Conservation (phyloP, 495 filamentous ascomycete species). For the Aeminium ludgeri region DNA sequence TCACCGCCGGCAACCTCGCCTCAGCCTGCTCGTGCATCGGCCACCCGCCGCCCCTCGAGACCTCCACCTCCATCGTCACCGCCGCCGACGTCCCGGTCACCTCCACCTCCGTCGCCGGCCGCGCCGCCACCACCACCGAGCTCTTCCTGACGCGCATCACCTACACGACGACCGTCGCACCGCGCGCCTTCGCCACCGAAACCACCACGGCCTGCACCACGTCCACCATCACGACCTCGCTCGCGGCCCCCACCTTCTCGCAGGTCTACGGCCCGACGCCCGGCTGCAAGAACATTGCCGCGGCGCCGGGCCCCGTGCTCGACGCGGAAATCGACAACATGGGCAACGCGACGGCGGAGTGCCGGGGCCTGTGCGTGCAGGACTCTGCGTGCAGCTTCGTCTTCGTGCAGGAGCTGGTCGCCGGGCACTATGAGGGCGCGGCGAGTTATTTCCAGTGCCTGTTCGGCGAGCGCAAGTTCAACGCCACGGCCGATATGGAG, state of each 20-base stretch:
- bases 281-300: slow-evolving; percentile 1
- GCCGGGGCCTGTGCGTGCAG: slow-evolving; percentile 3
- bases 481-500: background rate
- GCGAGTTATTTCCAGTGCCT: background rate
- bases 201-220: background rate
- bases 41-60: background rate
- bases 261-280: slow-evolving; percentile 1
- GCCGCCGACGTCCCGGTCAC: background rate
- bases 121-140: background rate
- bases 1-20: background rate
- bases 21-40: slow-evolving; percentile 2
- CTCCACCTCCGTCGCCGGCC: slow-evolving; percentile 1
- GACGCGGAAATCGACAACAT: slow-evolving; percentile 1
- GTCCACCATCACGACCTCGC: background rate
- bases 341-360: background rate
- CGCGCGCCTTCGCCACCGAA: background rate
- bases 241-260: slow-evolving; percentile 4
- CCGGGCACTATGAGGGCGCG: background rate
- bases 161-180: background rate
- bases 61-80: background rate
- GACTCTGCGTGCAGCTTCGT: background rate
- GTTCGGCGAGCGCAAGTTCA: background rate
- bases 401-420: slow-evolving; percentile 2
- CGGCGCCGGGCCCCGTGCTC: background rate
- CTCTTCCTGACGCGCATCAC: background rate